Evolutionary conservation across 1,284 basidiomycete genomes (phyloP).

Genomic region (Gymnopus androsaceus): DNA sequence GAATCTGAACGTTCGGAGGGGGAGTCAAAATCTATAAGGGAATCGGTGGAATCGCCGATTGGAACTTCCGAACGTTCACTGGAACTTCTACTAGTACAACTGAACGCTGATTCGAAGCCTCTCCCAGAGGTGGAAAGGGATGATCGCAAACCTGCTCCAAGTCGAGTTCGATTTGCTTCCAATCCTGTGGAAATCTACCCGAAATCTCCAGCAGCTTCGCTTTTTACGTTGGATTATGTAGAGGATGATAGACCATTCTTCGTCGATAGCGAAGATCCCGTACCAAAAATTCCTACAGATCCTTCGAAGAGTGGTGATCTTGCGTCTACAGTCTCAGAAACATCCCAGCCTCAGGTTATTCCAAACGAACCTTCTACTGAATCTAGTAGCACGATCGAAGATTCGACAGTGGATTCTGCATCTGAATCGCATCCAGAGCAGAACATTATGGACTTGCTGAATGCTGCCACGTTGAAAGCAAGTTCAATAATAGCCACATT

Average conservation of each 20-base stretch:
- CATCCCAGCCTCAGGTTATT: too few relatives aligned
- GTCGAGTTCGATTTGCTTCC: slow-evolving; percentile 4
- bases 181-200: neutral
- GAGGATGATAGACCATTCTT: neutral
- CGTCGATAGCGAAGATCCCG: neutral
- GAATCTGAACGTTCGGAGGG: too few relatives aligned
- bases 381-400: neutral
- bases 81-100: too few relatives aligned
- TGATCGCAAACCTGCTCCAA: neutral
- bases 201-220: neutral
- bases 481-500: neutral
- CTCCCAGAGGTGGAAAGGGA: neutral
- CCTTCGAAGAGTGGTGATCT: too few relatives aligned
- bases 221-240: neutral
- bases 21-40: too few relatives aligned
- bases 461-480: neutral
- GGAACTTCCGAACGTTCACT: too few relatives aligned
- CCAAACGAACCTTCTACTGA: too few relatives aligned
- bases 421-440: neutral
- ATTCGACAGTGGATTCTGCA: neutral
- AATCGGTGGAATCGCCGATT: too few relatives aligned
- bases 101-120: neutral
- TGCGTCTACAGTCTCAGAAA: too few relatives aligned
- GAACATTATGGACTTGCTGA: neutral
- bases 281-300: too few relatives aligned